Conservation (phyloP, 148 eudicot species). For the Camellia lanceoleosa region DNA sequence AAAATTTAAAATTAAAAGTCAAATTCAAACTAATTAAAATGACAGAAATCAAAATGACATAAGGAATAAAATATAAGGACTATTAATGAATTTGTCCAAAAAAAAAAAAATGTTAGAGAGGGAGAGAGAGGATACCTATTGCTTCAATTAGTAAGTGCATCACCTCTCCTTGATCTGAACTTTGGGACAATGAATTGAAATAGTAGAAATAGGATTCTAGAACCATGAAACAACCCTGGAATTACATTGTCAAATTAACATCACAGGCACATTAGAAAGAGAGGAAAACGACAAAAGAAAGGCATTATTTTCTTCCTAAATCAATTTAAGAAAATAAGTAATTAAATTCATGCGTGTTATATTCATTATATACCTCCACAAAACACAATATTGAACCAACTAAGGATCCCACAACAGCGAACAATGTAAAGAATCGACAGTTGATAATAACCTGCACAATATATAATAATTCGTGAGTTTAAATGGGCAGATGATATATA, state of each 20-base stretch:
- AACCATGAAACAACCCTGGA: slow-evolving; percentile 55
- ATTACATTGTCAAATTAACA: not conserved
- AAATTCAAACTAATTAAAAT: no score
- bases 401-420: slow-evolving; percentile 66
- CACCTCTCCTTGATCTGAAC: slow-evolving; percentile 33
- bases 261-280: not conserved
- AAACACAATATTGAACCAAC: slow-evolving; percentile 71
- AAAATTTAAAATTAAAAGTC: no score
- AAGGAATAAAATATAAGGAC: no score
- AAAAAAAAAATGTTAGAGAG: not conserved
- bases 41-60: no score
- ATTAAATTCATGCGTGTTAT: not conserved
- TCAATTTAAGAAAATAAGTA: no score
- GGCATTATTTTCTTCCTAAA: not conserved
- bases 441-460: slow-evolving; percentile 51
- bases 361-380: slow-evolving; percentile 40
- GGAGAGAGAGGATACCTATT: slow-evolving; percentile 32
- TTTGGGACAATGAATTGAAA: slow-evolving; percentile 38
- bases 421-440: slow-evolving; percentile 66
- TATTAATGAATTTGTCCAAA: no score
- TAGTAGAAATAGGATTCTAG: slow-evolving; percentile 52
- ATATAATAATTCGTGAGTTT: not conserved
- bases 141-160: slow-evolving; percentile 51
- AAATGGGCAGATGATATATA: not conserved
- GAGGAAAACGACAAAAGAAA: not conserved